Evolutionary conservation across 192 early-diverging fungal species (phyloP), one percentile per base, ranked within the genome.

Genomic region (Coemansia erecta): DNA sequence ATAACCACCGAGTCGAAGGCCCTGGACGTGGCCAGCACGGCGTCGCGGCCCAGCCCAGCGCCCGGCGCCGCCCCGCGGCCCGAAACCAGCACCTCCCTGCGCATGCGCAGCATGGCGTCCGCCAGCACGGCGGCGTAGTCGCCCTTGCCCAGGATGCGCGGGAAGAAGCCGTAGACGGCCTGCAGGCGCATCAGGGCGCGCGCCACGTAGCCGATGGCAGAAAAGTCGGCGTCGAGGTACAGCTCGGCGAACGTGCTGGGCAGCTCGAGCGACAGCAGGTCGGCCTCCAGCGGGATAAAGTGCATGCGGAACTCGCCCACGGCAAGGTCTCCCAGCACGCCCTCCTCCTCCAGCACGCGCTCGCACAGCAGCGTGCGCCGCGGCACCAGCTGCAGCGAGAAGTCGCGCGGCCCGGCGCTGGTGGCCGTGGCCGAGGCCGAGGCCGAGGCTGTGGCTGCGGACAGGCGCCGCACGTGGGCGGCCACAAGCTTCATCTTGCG

Each of bases 241-340:
- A 98, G 80, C 49, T 93, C 90, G 57, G 86, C 86, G 64, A 93
- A 96, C 4, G 89, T 81, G 24, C 82, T 75, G 26, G 90, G 91
- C 63, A 91, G 79, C 68, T 98, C 97, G 61, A 99, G 81, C 35
- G 92, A 93, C 12, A 95, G 75, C 26, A 98, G 56, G 67, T 99
- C 94, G 48, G 87, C 85, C 60, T 96, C 97, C 60, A 97, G 83
- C 1, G 93, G 92, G 10, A 99, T 85, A 55, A 93, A 73, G 58
- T 99, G 94, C 77, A 98, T 72, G 42, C 90, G 86, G 74, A 87
- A 95, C 68, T 97, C 92, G 8, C 90, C 89, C 58, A 98, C 73
- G 2, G 83, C 83, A 11, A 97, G 71, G 50, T 93, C 92, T 18
- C 93, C 94, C 74, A 88, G 85, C 0, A 98, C 92, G 19, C 92